Conservation (phyloP, 2,329 filamentous ascomycete genomes). For the Pseudocercospora eumusae region DNA sequence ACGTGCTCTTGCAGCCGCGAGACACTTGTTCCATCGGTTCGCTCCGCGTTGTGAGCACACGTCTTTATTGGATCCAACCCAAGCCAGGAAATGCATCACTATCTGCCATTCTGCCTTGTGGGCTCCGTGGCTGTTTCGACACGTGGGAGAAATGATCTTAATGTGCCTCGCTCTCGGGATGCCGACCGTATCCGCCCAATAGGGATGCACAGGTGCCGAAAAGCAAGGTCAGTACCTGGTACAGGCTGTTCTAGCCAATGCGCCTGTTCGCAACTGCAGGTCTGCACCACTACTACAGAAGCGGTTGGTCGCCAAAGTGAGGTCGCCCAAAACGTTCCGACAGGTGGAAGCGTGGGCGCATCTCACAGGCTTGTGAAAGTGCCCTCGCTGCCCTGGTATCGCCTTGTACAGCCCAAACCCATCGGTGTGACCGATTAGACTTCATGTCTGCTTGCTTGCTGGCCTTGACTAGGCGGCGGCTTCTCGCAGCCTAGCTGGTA, state of each 20-base stretch:
- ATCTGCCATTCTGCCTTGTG: too few relatives aligned
- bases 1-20: slow-evolving; percentile 2
- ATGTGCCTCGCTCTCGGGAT: slow-evolving; percentile 12
- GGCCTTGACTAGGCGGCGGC: slow-evolving; percentile 7
- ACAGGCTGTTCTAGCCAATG: slow-evolving; percentile 20
- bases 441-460: slow-evolving; percentile 15
- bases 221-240: slow-evolving; percentile 7
- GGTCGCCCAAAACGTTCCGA: slow-evolving; percentile 4
- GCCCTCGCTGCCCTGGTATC: slow-evolving; percentile 21
- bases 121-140: slow-evolving; percentile 7
- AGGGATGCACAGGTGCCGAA: slow-evolving; percentile 4
- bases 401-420: slow-evolving; percentile 20
- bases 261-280: slow-evolving; percentile 6
- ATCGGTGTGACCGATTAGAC: slow-evolving; percentile 24
- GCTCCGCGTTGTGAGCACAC: slow-evolving; percentile 10
- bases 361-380: slow-evolving; percentile 21
- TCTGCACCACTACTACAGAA: slow-evolving; percentile 9
- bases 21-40: slow-evolving; percentile 13
- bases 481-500: slow-evolving; percentile 14
- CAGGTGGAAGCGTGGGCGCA: slow-evolving; percentile 8
- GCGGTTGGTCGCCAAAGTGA: slow-evolving; percentile 5
- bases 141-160: slow-evolving; percentile 4
- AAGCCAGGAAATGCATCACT: slow-evolving; percentile 4
- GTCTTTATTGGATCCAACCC: slow-evolving; percentile 6
- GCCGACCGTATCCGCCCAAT: slow-evolving; percentile 17